Evolutionary conservation across 331 rosid genomes (phyloP).

Genomic region (Stylosanthes scabra): DNA sequence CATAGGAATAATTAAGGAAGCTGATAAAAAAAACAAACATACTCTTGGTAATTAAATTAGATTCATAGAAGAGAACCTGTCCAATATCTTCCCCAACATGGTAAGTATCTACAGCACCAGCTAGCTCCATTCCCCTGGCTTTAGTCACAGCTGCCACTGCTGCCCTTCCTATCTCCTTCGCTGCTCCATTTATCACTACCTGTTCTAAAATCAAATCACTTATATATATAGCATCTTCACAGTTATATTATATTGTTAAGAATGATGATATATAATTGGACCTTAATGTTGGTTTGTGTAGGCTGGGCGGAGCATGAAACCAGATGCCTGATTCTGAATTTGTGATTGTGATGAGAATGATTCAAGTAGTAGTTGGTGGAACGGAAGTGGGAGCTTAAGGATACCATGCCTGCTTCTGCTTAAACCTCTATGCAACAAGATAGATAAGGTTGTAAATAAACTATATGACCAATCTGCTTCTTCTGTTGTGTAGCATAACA

Average conservation of each 20-base stretch:
- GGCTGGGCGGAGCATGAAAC: slow-evolving; percentile 70
- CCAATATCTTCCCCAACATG: slow-evolving; percentile 88
- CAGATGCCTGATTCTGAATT: slow-evolving; percentile 41
- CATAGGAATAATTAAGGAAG: background rate
- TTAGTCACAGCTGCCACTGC: slow-evolving; percentile 79
- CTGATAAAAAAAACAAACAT: too few relatives aligned
- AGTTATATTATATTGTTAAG: too few relatives aligned
- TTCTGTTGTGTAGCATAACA: slow-evolving; percentile 1
- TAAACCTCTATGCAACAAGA: slow-evolving; percentile 42
- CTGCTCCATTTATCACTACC: slow-evolving; percentile 88
- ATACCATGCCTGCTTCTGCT: slow-evolving; percentile 64
- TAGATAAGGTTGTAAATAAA: too few relatives aligned
- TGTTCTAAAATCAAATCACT: slow-evolving; percentile 23
- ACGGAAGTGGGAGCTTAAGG: slow-evolving; percentile 66
- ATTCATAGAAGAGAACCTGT: slow-evolving; percentile 35
- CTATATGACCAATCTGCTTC: slow-evolving; percentile 23
- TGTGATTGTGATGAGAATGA: slow-evolving; percentile 37
- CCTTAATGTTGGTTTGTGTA: slow-evolving; percentile 73
- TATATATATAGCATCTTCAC: background rate
- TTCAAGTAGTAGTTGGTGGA: slow-evolving; percentile 43
- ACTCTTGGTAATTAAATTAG: too few relatives aligned
- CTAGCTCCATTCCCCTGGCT: slow-evolving; percentile 94
- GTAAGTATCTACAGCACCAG: slow-evolving; percentile 79
- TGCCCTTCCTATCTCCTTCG: slow-evolving; percentile 91
- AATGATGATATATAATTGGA: slow-evolving; percentile 22